A percentile compares a stretch with the other conserved stretches of the same genome.
These are phyloP conservation scores for Nevesoporus exiguus DNA, from an alignment of 768 basidiomycete species.

Conservation along the genomic window DNA sequence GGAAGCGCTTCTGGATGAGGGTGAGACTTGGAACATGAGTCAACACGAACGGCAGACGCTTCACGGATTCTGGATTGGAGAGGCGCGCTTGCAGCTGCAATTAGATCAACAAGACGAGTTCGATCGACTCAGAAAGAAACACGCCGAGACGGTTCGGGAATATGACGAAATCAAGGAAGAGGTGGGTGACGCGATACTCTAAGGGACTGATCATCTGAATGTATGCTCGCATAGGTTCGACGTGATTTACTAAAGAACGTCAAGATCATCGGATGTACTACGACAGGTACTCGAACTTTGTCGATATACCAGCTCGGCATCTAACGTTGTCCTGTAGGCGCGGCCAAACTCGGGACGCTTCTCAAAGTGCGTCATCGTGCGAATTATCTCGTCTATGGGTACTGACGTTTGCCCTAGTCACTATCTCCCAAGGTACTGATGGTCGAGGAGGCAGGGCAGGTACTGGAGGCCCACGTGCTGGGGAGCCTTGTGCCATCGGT, in stretches of 20 bases:
- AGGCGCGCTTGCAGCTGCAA: slow-evolving; percentile 35
- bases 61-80: slow-evolving; percentile 44
- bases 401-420: slow-evolving; percentile 36
- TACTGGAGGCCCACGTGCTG: slow-evolving; percentile 74
- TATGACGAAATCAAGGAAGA: slow-evolving; percentile 48
- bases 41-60: slow-evolving; percentile 44
- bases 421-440: slow-evolving; percentile 59
- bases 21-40: slow-evolving; percentile 55
- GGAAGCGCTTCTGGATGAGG: slow-evolving; percentile 32
- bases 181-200: slow-evolving; percentile 34
- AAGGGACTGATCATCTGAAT: not conserved
- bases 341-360: slow-evolving; percentile 60
- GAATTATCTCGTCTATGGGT: not conserved
- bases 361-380: slow-evolving; percentile 42
- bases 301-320: not conserved
- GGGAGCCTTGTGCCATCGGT: slow-evolving; percentile 60
- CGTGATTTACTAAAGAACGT: slow-evolving; percentile 50
- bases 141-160: slow-evolving; percentile 37
- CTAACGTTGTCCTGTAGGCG: slow-evolving; percentile 41
- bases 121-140: slow-evolving; percentile 35
- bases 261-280: slow-evolving; percentile 74
- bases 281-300: slow-evolving; percentile 48
- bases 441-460: slow-evolving; percentile 82
- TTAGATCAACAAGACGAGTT: slow-evolving; percentile 40
- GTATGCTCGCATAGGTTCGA: slow-evolving; percentile 40